These are phyloP conservation scores for Microsporum ferrugineum DNA, from an alignment of 2,329 filamentous ascomycete genomes.

Conservation along the genomic window DNA sequence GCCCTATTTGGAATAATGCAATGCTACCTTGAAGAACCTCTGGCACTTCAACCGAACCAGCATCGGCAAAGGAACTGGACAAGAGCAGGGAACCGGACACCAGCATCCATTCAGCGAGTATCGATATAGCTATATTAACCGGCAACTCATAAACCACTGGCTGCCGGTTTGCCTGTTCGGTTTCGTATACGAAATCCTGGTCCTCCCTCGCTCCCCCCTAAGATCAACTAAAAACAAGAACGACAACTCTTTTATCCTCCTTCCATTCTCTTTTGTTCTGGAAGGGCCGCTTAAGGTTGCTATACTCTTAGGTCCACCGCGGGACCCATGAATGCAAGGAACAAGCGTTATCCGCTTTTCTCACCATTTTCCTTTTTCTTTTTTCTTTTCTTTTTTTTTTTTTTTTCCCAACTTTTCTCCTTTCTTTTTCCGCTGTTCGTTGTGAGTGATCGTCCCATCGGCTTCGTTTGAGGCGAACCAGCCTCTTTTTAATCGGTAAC, in stretches of 20 bases:
- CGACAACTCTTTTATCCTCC: not conserved
- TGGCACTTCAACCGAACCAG: not conserved
- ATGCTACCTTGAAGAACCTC: not conserved
- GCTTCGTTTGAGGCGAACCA: not conserved
- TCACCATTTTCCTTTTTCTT: not conserved
- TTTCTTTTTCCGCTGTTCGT: slow-evolving; percentile 3
- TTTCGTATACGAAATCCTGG: not conserved
- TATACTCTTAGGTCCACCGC: not conserved
- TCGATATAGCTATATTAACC: no score
- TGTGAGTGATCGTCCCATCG: not conserved
- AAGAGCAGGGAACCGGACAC: not conserved
- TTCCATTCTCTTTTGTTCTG: not conserved
- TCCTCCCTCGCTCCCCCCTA: not conserved
- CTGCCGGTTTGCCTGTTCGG: not conserved
- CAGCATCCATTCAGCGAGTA: no score
- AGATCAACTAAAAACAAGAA: not conserved
- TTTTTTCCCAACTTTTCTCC: not conserved
- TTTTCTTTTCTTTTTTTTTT: not conserved
- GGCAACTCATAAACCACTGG: not conserved
- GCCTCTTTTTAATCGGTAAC: not conserved
- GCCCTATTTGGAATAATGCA: slow-evolving; percentile 1
- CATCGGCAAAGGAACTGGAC: not conserved
- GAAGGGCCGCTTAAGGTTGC: slow-evolving; percentile 5
- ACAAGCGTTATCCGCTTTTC: slow-evolving; percentile 1
- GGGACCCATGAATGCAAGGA: slow-evolving; percentile 6